Evolutionary conservation across 345 rosid genomes (phyloP).

Genomic region (Salix koriyanagi): DNA sequence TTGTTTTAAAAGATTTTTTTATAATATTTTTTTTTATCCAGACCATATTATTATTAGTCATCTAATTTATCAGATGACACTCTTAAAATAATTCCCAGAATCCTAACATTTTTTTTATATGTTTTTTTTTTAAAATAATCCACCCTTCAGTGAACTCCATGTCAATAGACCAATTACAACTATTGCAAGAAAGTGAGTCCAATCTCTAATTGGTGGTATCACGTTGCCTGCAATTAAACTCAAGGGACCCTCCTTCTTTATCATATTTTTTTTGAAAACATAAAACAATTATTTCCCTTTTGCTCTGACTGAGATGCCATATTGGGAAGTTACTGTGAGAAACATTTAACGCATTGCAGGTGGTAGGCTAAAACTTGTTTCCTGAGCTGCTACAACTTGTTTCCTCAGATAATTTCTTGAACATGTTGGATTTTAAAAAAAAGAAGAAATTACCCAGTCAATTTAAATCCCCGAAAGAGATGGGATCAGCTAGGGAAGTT

Average conservation of each 20-base stretch:
- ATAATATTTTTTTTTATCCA: too few relatives aligned
- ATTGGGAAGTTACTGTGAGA: neutral
- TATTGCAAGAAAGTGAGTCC: neutral
- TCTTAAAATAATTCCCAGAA: too few relatives aligned
- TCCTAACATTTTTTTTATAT: too few relatives aligned
- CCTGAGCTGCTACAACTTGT: neutral
- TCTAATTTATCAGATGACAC: too few relatives aligned
- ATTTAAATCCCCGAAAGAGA: neutral
- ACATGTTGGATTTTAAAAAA: neutral
- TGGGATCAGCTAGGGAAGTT: neutral
- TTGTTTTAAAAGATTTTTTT: too few relatives aligned
- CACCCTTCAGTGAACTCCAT: too few relatives aligned
- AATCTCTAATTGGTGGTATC: neutral
- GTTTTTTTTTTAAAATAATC: too few relatives aligned
- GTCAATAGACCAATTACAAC: neutral
- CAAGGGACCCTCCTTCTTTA: neutral
- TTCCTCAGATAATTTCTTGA: neutral
- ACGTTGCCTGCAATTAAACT: constrained; percentile 5
- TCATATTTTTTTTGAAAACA: too few relatives aligned
- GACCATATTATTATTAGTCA: too few relatives aligned
- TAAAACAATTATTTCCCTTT: too few relatives aligned
- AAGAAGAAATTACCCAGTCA: neutral
- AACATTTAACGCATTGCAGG: neutral
- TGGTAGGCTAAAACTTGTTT: neutral
- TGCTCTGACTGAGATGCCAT: neutral